These are phyloP conservation scores for Bryoerythrophyllum caledonicum DNA, from an alignment of 225 moss, liverwort and hornwort species.

Conservation along the genomic window DNA sequence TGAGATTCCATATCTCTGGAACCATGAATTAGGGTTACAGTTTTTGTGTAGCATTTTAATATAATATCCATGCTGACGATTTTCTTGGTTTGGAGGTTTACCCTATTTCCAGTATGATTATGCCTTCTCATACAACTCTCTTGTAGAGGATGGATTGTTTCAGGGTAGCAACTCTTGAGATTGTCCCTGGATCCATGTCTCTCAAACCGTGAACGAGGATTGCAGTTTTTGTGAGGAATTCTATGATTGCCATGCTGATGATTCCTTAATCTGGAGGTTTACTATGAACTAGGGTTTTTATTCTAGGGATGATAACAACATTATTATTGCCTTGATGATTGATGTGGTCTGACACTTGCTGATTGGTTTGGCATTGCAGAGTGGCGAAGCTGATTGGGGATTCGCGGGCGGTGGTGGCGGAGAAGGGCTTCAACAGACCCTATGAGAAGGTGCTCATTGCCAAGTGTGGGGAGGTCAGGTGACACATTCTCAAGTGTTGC, in stretches of 20 bases:
- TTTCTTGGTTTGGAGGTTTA: too few species aligned
- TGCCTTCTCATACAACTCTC: too few species aligned
- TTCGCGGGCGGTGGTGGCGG: conserved; percentile 79
- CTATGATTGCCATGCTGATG: not conserved
- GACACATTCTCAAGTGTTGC: conserved; percentile 20
- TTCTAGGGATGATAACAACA: too few species aligned
- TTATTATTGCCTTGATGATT: too few species aligned
- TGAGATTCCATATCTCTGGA: too few species aligned
- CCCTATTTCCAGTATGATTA: too few species aligned
- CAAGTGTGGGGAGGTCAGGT: conserved; percentile 78
- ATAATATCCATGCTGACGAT: too few species aligned
- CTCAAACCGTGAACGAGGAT: not conserved
- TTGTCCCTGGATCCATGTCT: not conserved
- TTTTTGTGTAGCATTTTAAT: too few species aligned
- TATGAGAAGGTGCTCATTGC: conserved; percentile 81
- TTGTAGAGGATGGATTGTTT: too few species aligned
- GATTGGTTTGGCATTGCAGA: conserved; percentile 47
- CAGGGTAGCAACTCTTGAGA: not conserved
- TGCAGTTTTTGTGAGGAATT: not conserved
- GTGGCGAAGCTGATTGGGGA: conserved; percentile 95
- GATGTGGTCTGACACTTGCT: not conserved
- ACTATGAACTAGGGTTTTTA: not conserved
- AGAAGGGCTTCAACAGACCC: conserved; percentile 90
- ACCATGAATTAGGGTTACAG: not conserved
- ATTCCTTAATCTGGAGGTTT: conserved; percentile 2